Evolutionary conservation across 2,329 filamentous ascomycete species (phyloP).

Genomic region (Stagonosporopsis rhizophila): DNA sequence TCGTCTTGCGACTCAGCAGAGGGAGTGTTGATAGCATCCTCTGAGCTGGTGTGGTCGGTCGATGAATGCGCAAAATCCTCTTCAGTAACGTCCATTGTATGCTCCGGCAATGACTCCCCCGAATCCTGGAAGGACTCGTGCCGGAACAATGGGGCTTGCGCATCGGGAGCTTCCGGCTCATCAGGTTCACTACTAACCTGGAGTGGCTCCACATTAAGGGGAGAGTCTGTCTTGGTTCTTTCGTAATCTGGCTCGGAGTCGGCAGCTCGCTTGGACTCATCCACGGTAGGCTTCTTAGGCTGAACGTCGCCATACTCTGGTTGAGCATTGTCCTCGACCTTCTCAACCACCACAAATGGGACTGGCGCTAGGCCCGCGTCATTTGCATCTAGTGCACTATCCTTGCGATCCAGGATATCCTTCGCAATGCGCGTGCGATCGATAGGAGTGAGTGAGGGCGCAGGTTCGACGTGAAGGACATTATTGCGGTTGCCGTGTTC

Average conservation of each 20-base stretch:
- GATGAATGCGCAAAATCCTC: conserved; percentile 29
- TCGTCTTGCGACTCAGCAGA: conserved; percentile 24
- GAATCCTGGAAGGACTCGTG: conserved; percentile 39
- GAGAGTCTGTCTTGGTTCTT: conserved; percentile 21
- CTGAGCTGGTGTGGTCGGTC: conserved; percentile 30
- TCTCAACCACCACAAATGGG: conserved; percentile 35
- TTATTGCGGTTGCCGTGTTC: conserved; percentile 63
- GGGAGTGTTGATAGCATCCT: conserved; percentile 26
- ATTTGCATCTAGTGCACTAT: conserved; percentile 22
- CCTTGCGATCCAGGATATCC: conserved; percentile 25
- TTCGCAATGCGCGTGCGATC: not conserved
- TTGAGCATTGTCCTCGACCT: conserved; percentile 27
- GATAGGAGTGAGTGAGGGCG: not conserved
- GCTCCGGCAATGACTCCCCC: conserved; percentile 6
- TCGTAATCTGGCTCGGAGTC: conserved; percentile 35
- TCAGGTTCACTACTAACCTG: conserved; percentile 28
- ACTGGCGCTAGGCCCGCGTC: conserved; percentile 20
- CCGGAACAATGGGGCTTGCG: conserved; percentile 37
- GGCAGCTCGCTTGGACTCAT: conserved; percentile 29
- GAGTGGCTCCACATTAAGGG: conserved; percentile 17
- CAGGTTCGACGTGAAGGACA: conserved; percentile 49
- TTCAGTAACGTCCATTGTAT: conserved; percentile 25
- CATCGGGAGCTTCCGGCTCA: conserved; percentile 26
- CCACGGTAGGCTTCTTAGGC: conserved; percentile 19
- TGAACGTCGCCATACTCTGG: conserved; percentile 27